Evolutionary conservation across 2,329 filamentous ascomycete species (phyloP).

Genomic region (Exophiala bonariae): DNA sequence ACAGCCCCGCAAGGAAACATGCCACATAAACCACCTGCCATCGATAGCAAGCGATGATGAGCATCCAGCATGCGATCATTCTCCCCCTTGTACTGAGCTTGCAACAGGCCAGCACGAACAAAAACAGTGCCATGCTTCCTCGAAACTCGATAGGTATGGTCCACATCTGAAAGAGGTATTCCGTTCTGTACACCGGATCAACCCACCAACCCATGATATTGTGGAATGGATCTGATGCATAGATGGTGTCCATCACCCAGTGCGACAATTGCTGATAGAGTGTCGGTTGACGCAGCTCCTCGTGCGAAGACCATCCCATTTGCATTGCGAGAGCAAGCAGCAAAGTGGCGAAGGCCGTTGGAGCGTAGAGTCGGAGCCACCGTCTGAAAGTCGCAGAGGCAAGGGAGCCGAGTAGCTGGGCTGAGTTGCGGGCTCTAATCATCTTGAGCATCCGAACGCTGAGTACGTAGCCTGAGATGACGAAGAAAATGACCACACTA

Average conservation of each 20-base stretch:
- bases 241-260: no score
- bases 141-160: conserved; percentile 5
- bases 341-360: conserved; percentile 36
- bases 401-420: conserved; percentile 2
- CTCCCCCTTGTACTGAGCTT: conserved; percentile 2
- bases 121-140: conserved; percentile 2
- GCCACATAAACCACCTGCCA: conserved; percentile 3
- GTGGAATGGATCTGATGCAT: no score
- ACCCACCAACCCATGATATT: no score
- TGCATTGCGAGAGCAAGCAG: neutral
- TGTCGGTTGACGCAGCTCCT: no score
- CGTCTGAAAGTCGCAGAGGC: conserved; percentile 36
- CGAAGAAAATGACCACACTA: conserved; percentile 56
- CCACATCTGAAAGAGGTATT: neutral
- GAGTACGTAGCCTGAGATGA: conserved; percentile 60
- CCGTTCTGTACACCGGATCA: no score
- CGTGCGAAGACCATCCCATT: neutral
- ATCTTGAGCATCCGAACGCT: conserved; percentile 50
- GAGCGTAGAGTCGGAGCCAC: conserved; percentile 34
- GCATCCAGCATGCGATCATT: neutral
- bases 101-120: conserved; percentile 2
- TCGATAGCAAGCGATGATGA: neutral
- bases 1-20: conserved; percentile 1
- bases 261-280: no score
- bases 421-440: conserved; percentile 6